Evolutionary conservation across 257 asterid genomes (phyloP).

Genomic region (Nemophila menziesii): DNA sequence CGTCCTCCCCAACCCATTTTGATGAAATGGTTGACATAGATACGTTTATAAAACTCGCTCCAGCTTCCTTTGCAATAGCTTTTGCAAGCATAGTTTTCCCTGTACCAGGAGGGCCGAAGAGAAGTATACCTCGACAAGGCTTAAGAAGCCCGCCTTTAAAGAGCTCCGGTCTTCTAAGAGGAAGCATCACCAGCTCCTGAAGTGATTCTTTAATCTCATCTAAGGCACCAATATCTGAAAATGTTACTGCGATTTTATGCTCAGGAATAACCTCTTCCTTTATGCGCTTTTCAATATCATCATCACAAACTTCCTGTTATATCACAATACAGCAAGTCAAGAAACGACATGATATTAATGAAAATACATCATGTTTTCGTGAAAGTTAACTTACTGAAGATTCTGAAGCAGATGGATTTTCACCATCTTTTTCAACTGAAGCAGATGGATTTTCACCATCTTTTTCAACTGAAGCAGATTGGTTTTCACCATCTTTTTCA

Average conservation of each 20-base stretch:
- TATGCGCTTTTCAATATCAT: slow-evolving; percentile 90
- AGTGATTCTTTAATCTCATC: slow-evolving; percentile 87
- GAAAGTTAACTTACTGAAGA: slow-evolving; percentile 38
- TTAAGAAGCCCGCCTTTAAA: slow-evolving; percentile 92
- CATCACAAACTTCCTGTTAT: slow-evolving; percentile 78
- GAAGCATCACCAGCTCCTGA: slow-evolving; percentile 99
- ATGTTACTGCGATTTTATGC: slow-evolving; percentile 77
- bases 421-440: too few species aligned
- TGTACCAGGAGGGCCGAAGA: slow-evolving; percentile 97
- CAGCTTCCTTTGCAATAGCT: slow-evolving; percentile 96
- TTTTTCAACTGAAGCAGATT: too few species aligned
- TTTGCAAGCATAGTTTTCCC: slow-evolving; percentile 99
- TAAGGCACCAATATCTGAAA: slow-evolving; percentile 77
- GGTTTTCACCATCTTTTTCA: too few species aligned
- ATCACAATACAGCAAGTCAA: slow-evolving; percentile 8
- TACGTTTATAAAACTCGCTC: slow-evolving; percentile 94
- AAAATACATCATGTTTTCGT: background rate
- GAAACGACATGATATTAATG: background rate
- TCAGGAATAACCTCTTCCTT: slow-evolving; percentile 95
- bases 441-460: too few species aligned
- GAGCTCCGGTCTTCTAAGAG: slow-evolving; percentile 92
- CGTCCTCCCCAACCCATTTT: slow-evolving; percentile 99
- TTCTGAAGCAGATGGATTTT: slow-evolving; percentile 34
- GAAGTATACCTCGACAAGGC: slow-evolving; percentile 96
- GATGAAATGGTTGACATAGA: slow-evolving; percentile 97